phyloP scores from a whole-genome alignment of 306 rosid species.

The Calophaca sinica region DNA sequence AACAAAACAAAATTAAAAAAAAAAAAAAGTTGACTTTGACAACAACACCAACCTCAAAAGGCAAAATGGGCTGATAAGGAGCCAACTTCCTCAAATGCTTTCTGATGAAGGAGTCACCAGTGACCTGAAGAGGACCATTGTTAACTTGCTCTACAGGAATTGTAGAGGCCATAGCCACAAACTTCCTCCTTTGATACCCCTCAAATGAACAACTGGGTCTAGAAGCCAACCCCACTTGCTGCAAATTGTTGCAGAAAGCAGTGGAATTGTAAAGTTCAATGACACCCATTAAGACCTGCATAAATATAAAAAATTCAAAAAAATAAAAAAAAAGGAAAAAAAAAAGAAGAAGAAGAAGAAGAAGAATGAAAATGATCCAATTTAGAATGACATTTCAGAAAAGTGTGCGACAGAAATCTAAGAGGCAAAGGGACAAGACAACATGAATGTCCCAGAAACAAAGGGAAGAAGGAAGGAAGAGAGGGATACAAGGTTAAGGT shows the following conservation, averaged over 20 bases:
- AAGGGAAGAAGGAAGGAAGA: background rate
- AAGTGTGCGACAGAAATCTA: background rate
- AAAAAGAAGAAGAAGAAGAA: background rate
- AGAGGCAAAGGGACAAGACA: background rate
- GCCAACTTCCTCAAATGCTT: constrained; percentile 79
- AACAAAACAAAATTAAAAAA: background rate
- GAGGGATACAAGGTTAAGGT: background rate
- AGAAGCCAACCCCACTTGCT: constrained; percentile 36
- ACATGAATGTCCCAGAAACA: constrained; percentile 10
- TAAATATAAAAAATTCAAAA: background rate
- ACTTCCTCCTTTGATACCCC: constrained; percentile 50
- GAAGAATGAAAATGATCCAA: no score
- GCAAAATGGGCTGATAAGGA: constrained; percentile 94
- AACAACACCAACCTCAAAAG: constrained; percentile 73
- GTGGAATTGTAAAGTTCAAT: constrained; percentile 51
- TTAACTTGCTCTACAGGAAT: constrained; percentile 61
- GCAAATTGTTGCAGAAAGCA: constrained; percentile 41
- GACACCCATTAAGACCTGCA: constrained; percentile 68
- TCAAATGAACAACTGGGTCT: constrained; percentile 51
- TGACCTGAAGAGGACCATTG: constrained; percentile 50
- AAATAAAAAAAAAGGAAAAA: background rate
- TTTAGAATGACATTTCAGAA: background rate
- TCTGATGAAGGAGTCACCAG: constrained; percentile 87
- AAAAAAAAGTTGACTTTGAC: background rate
- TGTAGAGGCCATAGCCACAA: constrained; percentile 67